phyloP scores from a whole-genome alignment of 176 grass and related monocot species.

The Phoenix roebelenii region DNA sequence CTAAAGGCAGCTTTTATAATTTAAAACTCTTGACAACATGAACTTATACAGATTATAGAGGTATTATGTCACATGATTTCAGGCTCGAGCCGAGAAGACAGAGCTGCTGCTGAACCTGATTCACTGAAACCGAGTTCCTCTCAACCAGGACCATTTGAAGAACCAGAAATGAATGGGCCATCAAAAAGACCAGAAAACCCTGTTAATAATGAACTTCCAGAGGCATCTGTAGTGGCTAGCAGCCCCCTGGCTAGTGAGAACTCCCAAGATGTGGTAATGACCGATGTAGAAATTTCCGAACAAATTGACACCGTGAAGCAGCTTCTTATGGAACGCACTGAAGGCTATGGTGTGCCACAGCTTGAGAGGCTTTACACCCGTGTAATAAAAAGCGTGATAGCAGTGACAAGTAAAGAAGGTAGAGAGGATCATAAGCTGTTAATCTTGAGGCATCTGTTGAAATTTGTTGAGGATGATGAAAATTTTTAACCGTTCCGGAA shows the following conservation, averaged over 20 bases:
- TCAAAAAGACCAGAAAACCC: slow-evolving; percentile 23
- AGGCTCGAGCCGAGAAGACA: slow-evolving; percentile 43
- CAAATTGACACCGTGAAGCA: slow-evolving; percentile 41
- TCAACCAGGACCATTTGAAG: slow-evolving; percentile 28
- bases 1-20: no score
- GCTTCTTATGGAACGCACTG: slow-evolving; percentile 54
- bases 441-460: slow-evolving; percentile 75
- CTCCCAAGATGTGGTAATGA: slow-evolving; percentile 5
- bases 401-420: slow-evolving; percentile 37
- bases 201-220: slow-evolving; percentile 19
- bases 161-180: slow-evolving; percentile 43
- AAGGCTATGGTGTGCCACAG: slow-evolving; percentile 56
- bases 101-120: slow-evolving; percentile 35
- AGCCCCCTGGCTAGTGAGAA: slow-evolving; percentile 30
- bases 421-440: slow-evolving; percentile 47
- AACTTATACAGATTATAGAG: no score
- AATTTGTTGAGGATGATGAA: slow-evolving; percentile 72
- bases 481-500: slow-evolving; percentile 54
- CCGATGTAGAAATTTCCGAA: slow-evolving; percentile 26
- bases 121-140: slow-evolving; percentile 32
- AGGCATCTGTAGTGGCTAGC: slow-evolving; percentile 25
- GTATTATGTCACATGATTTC: slow-evolving; percentile 6
- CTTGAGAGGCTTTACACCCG: slow-evolving; percentile 78
- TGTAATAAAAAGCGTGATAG: slow-evolving; percentile 51
- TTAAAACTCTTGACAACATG: no score